Evolutionary conservation across 2,329 filamentous ascomycete genomes (phyloP), one percentile per base, ranked within the genome.

Genomic region (Xylaria sp.): DNA sequence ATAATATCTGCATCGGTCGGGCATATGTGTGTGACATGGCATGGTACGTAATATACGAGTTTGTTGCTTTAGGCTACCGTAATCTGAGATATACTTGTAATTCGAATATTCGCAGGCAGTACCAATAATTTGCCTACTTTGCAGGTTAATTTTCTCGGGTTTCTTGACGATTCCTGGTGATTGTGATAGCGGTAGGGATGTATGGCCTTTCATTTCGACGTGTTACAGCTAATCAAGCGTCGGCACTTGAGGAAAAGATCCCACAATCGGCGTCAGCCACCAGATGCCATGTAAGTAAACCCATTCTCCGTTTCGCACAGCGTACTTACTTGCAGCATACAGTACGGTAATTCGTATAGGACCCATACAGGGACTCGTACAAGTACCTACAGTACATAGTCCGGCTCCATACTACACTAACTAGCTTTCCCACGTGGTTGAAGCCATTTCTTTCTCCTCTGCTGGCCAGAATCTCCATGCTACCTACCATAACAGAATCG

Each of bases 221-320:
- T 57, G 56, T 31, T 46, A 31, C 56, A 59, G 63, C 33, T 63
- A 38, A 56, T 49, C 59, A 66, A 66, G 59, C 62, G 59, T 63
- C 63, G 68, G 68, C 65, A 70, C 59, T 67, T 65, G 58, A 53
- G 48, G 33, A 33, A 28, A 36, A 46, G 49, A 67, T 59, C 54
- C 65, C n/a, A 57, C 40, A 46, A 49, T 48, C 23, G 48, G 60
- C 56, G 65, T 67, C 64, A 67, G 67, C 67, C 67, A 67, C 67
- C 54, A 33, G 11, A 33, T 33, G 33, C 13, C 5, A 53, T 51
- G 28, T 26, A 31, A 9, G 48, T 40, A 40, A 5, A 51, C 4
- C 28, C 33, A 33, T 33, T 54, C 53, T 59, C 48, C 38, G 20
- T 53, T 64, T 67, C 60, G 65, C 60, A 63, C 65, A 67, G 60